Evolutionary conservation across 2,329 filamentous ascomycete species (phyloP).

Genomic region (Fusarium luffae): DNA sequence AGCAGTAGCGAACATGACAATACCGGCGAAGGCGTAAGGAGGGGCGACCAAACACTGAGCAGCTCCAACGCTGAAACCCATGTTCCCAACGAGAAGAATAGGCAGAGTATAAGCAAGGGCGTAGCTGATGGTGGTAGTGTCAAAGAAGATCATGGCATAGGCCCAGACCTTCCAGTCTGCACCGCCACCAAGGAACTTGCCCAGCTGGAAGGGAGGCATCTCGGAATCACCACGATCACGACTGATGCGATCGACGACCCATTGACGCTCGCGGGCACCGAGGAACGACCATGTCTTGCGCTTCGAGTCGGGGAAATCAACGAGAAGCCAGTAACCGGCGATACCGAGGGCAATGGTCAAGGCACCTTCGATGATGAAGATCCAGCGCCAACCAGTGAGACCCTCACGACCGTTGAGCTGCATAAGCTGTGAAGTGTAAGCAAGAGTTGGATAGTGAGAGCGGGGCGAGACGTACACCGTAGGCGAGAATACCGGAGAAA

Average conservation of each 20-base stretch:
- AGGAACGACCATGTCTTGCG: slow-evolving; percentile 65
- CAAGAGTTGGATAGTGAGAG: background rate
- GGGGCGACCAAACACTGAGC: slow-evolving; percentile 79
- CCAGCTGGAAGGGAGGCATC: slow-evolving; percentile 62
- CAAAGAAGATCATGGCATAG: slow-evolving; percentile 70
- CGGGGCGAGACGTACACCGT: slow-evolving; percentile 62
- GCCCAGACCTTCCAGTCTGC: slow-evolving; percentile 70
- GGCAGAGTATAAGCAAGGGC: slow-evolving; percentile 83
- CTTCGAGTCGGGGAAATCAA: slow-evolving; percentile 71
- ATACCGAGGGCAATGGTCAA: slow-evolving; percentile 66
- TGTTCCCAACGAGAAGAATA: slow-evolving; percentile 72
- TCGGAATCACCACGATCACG: slow-evolving; percentile 68
- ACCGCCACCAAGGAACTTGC: slow-evolving; percentile 59
- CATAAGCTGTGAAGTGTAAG: slow-evolving; percentile 59
- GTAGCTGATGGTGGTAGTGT: slow-evolving; percentile 78
- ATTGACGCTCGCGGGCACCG: slow-evolving; percentile 60
- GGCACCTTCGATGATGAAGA: slow-evolving; percentile 67
- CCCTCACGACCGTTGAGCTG: slow-evolving; percentile 68
- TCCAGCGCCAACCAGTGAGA: slow-evolving; percentile 74
- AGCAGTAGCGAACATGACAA: slow-evolving; percentile 69
- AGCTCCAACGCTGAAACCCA: slow-evolving; percentile 72
- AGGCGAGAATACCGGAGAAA: slow-evolving; percentile 76
- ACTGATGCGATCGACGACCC: slow-evolving; percentile 65
- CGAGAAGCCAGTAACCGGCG: slow-evolving; percentile 66
- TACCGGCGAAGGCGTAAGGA: slow-evolving; percentile 72